Evolutionary conservation across 192 early-diverging fungal species (phyloP).

Genomic region (Oehlia diaphana): DNA sequence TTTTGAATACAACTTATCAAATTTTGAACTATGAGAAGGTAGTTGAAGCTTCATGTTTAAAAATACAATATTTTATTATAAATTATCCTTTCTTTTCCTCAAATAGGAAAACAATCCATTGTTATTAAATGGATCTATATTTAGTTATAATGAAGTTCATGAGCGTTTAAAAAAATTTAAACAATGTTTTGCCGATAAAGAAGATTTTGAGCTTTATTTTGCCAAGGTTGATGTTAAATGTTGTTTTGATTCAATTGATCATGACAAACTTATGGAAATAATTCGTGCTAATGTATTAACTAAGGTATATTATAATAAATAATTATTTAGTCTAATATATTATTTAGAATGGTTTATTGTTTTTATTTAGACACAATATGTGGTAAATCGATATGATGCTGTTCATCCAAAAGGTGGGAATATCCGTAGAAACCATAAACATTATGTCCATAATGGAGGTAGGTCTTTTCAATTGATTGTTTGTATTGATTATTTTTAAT

Average conservation of each 20-base stretch:
- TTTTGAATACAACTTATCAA: neutral
- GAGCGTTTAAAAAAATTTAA: neutral
- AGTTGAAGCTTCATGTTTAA: neutral
- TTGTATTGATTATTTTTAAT: neutral
- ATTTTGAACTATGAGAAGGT: conserved; percentile 12
- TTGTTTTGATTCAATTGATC: conserved; percentile 21
- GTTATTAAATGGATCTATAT: neutral
- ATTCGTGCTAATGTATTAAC: neutral
- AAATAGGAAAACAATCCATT: neutral
- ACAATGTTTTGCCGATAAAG: neutral
- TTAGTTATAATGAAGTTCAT: conserved; percentile 7
- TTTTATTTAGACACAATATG: neutral
- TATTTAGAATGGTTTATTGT: neutral
- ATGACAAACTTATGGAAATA: neutral
- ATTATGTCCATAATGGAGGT: neutral
- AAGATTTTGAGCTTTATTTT: neutral
- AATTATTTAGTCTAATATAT: no score
- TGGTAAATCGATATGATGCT: neutral
- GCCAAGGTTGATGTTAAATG: conserved; percentile 19
- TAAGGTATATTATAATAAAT: neutral
- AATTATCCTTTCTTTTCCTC: neutral
- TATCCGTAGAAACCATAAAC: neutral
- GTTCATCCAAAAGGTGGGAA: neutral
- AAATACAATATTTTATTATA: neutral
- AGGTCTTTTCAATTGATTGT: neutral